phyloP scores from a whole-genome alignment of 139 green algal genomes.

The Marvania coccoides region DNA sequence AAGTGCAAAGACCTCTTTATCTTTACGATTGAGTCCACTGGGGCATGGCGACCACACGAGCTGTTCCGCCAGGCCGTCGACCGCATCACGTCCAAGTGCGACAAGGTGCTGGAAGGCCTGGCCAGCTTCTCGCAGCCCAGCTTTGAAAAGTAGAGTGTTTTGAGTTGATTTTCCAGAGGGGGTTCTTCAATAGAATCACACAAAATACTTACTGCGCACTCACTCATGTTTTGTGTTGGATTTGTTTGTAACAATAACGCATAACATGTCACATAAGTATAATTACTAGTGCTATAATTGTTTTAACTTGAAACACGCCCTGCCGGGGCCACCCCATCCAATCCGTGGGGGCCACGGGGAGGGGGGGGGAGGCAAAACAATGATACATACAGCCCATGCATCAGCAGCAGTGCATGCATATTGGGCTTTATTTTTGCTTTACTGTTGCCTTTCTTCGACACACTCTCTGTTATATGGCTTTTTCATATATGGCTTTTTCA shows the following conservation, averaged over 20 bases:
- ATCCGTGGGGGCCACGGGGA: too few relatives aligned
- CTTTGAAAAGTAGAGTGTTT: background rate
- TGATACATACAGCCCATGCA: too few relatives aligned
- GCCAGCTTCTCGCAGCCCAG: background rate
- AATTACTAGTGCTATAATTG: background rate
- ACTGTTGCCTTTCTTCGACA: too few relatives aligned
- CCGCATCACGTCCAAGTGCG: constrained; percentile 67
- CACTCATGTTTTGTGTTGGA: background rate
- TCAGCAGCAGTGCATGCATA: too few relatives aligned
- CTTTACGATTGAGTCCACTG: constrained; percentile 92
- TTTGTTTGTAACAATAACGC: background rate
- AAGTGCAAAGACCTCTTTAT: constrained; percentile 95
- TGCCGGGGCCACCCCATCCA: too few relatives aligned
- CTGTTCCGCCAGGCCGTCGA: constrained; percentile 67
- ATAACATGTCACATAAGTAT: background rate
- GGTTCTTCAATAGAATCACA: too few relatives aligned
- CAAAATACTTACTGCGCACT: too few relatives aligned
- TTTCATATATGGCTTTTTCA: too few relatives aligned
- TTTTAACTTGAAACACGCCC: too few relatives aligned
- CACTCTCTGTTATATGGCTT: too few relatives aligned
- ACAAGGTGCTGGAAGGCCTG: constrained; percentile 56
- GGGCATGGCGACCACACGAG: constrained; percentile 59
- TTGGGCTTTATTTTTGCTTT: too few relatives aligned
- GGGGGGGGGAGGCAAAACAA: too few relatives aligned
- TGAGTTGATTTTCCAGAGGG: background rate